Base-by-base conservation (phyloP, 257 asterid genomes). In the Ehretia macrophylla region DNA sequence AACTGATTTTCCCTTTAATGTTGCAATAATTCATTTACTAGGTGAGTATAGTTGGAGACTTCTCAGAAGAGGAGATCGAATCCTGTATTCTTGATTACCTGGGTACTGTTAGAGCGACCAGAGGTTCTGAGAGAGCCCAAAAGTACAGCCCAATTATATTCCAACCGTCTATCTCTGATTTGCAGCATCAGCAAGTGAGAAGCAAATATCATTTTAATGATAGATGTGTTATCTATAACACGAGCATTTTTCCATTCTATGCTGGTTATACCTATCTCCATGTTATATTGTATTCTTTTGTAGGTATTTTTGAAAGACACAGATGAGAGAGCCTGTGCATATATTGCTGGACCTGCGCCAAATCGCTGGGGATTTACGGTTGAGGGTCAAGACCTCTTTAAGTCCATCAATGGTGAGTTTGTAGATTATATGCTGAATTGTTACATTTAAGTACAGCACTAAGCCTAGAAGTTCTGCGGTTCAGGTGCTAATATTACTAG, bases 321-420 rank as follows among this genome's bases (percentile, higher is more conserved):
- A 47, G 99, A 93, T 77, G 96, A 89, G 81, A 80, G 99, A 70
- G 99, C 99, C 55, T 89, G 99, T 76, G 99, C 99, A n/a, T 93
- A 89, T 74, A 70, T 93, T 72, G 97, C 99, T 5, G 99, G 99
- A 51, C 96, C 97, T 68, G 99, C 99, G 44, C 99, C 99, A 63
- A 87, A 87, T 66, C 99, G 99, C 32, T 93, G 99, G 99, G 99
- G 99, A 63, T 86, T 80, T 69, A 80, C 87, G 68, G 83, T 79
- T 46, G 92, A 89, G 67, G 99, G 97, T 64, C 79, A 74, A 60
- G 83, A 93, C 71, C 97, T 86, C 69, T 81, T 80, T 45, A 82
- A 86, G 73, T 73, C 83, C 22, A 60, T 80, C 57, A 55, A 78
- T 48, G 80, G 99, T 93, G 70, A 81, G 90, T 78, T 56, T 53